phyloP scores from a whole-genome alignment of 2,329 filamentous ascomycete species.

The Penicillium frequentans region DNA sequence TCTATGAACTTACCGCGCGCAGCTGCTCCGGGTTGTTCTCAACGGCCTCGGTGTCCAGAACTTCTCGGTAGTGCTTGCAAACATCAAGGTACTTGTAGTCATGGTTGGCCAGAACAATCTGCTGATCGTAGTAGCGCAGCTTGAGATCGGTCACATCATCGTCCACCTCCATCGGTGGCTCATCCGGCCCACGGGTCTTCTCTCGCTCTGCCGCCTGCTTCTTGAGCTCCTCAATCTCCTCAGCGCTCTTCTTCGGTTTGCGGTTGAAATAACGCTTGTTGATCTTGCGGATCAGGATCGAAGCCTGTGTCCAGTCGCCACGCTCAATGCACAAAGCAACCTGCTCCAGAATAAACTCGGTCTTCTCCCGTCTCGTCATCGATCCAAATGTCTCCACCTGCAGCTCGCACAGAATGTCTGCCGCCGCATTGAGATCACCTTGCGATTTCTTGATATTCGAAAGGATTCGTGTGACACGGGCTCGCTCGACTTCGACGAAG shows the following conservation, averaged over 20 bases:
- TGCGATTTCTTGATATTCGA: constrained; percentile 97
- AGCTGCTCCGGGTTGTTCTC: constrained; percentile 86
- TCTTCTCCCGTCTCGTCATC: constrained; percentile 97
- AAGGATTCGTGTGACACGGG: constrained; percentile 88
- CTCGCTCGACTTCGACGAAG: constrained; percentile 97
- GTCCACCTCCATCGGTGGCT: constrained; percentile 69
- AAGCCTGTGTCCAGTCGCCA: constrained; percentile 93
- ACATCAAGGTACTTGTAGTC: constrained; percentile 96
- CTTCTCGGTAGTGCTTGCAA: constrained; percentile 97
- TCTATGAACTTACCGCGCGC: constrained; percentile 64
- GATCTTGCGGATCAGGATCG: constrained; percentile 93
- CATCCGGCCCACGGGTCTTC: constrained; percentile 75
- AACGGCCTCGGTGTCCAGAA: constrained; percentile 92
- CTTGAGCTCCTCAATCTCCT: constrained; percentile 86
- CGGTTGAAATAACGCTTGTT: constrained; percentile 88
- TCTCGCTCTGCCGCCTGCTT: constrained; percentile 77
- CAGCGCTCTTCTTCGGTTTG: constrained; percentile 85
- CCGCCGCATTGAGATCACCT: constrained; percentile 84
- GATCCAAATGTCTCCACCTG: constrained; percentile 99
- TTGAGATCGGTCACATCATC: constrained; percentile 97
- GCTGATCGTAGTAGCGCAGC: constrained; percentile 93
- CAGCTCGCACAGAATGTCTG: constrained; percentile 92
- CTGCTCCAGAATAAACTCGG: constrained; percentile 95
- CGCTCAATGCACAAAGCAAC: constrained; percentile 93
- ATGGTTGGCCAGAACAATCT: constrained; percentile 93